phyloP scores from a whole-genome alignment of 179 eudicot species.

The Nepenthes alata region DNA sequence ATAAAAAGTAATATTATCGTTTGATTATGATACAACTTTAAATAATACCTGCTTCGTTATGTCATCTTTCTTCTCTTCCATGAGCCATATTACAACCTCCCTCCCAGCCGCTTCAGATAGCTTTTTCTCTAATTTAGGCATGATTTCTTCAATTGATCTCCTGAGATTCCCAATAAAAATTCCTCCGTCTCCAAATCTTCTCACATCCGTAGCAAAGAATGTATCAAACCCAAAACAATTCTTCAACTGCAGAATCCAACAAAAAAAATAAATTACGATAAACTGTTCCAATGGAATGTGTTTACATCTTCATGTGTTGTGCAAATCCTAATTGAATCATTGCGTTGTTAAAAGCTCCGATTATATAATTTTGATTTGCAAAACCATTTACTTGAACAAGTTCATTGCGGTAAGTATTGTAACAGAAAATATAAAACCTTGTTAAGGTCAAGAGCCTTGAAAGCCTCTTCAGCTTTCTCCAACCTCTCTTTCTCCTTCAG shows the following conservation, averaged over 20 bases:
- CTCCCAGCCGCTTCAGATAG: conserved; percentile 81
- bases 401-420: too few species aligned
- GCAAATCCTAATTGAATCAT: not conserved
- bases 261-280: not conserved
- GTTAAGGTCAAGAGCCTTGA: conserved; percentile 89
- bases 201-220: conserved; percentile 84
- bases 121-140: conserved; percentile 73
- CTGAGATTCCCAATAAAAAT: conserved; percentile 87
- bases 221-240: conserved; percentile 81
- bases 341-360: too few species aligned
- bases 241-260: conserved; percentile 46
- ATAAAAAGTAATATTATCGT: too few species aligned
- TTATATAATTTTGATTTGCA: too few species aligned
- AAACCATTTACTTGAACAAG: too few species aligned
- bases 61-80: conserved; percentile 86
- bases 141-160: conserved; percentile 69
- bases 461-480: conserved; percentile 64
- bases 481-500: conserved; percentile 56
- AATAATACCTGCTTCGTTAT: conserved; percentile 69
- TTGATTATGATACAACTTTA: too few species aligned
- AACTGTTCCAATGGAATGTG: not conserved
- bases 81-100: conserved; percentile 77
- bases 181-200: conserved; percentile 97
- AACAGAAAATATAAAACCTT: conserved; percentile 30
- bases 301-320: not conserved